Evolutionary conservation across 2,329 filamentous ascomycete genomes (phyloP), one percentile per base, ranked within the genome.

Genomic region (Myrmaecium sp.): DNA sequence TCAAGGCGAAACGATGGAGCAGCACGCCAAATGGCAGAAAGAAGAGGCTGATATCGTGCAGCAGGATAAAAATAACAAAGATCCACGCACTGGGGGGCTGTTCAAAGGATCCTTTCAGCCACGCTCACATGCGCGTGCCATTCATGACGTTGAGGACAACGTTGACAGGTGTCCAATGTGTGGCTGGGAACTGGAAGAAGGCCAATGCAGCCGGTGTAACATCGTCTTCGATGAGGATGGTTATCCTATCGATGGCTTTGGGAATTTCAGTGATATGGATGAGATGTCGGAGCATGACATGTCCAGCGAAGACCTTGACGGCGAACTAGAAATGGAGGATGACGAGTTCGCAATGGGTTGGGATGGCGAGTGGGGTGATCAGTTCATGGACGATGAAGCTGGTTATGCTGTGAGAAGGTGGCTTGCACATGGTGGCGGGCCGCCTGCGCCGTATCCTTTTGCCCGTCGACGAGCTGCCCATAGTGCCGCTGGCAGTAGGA

Each of bases 101-200:
- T 79, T 78, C 50, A 66, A 66, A 33, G 73, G 72, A 14, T 58
- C 56, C 31, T 75, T 73, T 44, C 57, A 51, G 24, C 39, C 35
- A 12, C 36, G 36, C 11, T 29, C 28, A 16, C 29, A 29, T 8
- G 7, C 7, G 8, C 38, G 40, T 23, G 30, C 46, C 46, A 14
- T 47, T 49, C 22, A 34, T 40, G 30, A 40, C 35, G 25, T 61
- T 17, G 60, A 62, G 40, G 72, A 77, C 42, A 62, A 64, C 17
- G 62, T 76, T 11, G 52, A 65, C 29, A 61, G 72, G 35, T 79
- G 74, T 43, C 71, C 71, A 2, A 35, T 52, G 3, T 79, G 74
- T 46, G 49, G 58, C 6, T 67, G 65, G 60, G 74, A 78, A 44
- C 53, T 77, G 24, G 67, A 71, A 41, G 68, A 71, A 22, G 66